phyloP scores from a whole-genome alignment of 495 filamentous ascomycete species.

The Cercophora newfieldiana region DNA sequence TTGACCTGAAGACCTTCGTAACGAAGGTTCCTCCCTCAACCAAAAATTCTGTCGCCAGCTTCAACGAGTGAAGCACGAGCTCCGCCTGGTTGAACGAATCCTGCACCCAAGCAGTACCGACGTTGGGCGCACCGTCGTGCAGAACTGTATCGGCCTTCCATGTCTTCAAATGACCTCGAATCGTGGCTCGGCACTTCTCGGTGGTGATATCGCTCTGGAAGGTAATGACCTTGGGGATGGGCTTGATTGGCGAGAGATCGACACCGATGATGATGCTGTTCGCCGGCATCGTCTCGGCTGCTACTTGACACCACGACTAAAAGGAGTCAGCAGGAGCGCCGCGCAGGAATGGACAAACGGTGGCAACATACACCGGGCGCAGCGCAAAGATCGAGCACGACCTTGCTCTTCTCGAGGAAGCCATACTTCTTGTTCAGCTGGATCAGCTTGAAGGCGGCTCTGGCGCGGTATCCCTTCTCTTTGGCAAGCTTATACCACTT shows the following conservation, averaged over 20 bases:
- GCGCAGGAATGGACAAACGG: background rate
- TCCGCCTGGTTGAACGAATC: slow-evolving; percentile 98
- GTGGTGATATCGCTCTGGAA: slow-evolving; percentile 99
- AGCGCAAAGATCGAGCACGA: slow-evolving; percentile 94
- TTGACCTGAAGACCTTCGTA: slow-evolving; percentile 97
- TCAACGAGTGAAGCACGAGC: slow-evolving; percentile 86
- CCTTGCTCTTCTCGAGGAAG: slow-evolving; percentile 94
- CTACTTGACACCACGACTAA: slow-evolving; percentile 97
- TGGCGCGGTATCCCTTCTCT: slow-evolving; percentile 95
- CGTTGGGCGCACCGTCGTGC: slow-evolving; percentile 97
- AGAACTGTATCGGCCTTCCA: slow-evolving; percentile 98
- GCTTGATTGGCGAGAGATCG: slow-evolving; percentile 92
- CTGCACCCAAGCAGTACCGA: slow-evolving; percentile 97
- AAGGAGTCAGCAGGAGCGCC: slow-evolving; percentile 21
- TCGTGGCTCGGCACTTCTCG: slow-evolving; percentile 92
- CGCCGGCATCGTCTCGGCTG: slow-evolving; percentile 88
- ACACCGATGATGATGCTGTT: slow-evolving; percentile 92
- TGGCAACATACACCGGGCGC: slow-evolving; percentile 76
- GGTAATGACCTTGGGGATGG: slow-evolving; percentile 87
- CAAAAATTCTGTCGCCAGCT: slow-evolving; percentile 91
- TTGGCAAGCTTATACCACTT: slow-evolving; percentile 91
- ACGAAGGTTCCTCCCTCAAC: slow-evolving; percentile 90
- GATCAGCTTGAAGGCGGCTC: slow-evolving; percentile 97
- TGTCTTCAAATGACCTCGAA: slow-evolving; percentile 86
- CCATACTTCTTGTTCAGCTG: slow-evolving; percentile 99